Conservation (phyloP, 768 basidiomycete genomes). For the Mycena indigotica region DNA sequence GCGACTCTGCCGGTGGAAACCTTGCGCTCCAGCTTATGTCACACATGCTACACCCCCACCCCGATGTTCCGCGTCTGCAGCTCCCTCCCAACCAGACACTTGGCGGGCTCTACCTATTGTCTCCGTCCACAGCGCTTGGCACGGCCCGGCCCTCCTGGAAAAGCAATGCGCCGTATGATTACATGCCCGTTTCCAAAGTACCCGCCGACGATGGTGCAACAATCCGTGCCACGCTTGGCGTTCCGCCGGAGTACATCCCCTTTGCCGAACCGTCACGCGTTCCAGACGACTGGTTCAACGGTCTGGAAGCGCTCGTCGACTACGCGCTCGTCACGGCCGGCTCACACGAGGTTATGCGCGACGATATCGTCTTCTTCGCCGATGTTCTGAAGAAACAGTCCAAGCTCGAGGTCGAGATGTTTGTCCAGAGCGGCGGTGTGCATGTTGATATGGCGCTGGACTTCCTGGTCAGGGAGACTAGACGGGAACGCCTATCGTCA, state of each 20-base stretch:
- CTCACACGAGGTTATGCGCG: constrained; percentile 29
- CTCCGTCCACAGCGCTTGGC: constrained; percentile 29
- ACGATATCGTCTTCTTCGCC: constrained; percentile 30
- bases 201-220: neutral
- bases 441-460: constrained; percentile 23
- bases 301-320: constrained; percentile 26
- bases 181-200: constrained; percentile 14
- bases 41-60: constrained; percentile 39
- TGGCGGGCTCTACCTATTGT: constrained; percentile 38
- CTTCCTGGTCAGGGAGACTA: constrained; percentile 16
- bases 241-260: too few relatives aligned
- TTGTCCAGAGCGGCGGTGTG: constrained; percentile 21
- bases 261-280: constrained; percentile 31
- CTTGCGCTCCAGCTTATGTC: constrained; percentile 39
- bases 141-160: constrained; percentile 17
- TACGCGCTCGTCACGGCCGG: constrained; percentile 34
- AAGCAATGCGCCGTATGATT: constrained; percentile 23
- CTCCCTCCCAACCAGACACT: constrained; percentile 29
- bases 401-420: constrained; percentile 14
- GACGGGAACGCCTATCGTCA: too few relatives aligned
- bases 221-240: too few relatives aligned
- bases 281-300: constrained; percentile 33
- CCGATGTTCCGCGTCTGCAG: constrained; percentile 28
- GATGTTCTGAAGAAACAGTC: constrained; percentile 9
- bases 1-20: constrained; percentile 45